Evolutionary conservation across 169 alveolate species (phyloP).

Genomic region (Eimeria mitis): DNA sequence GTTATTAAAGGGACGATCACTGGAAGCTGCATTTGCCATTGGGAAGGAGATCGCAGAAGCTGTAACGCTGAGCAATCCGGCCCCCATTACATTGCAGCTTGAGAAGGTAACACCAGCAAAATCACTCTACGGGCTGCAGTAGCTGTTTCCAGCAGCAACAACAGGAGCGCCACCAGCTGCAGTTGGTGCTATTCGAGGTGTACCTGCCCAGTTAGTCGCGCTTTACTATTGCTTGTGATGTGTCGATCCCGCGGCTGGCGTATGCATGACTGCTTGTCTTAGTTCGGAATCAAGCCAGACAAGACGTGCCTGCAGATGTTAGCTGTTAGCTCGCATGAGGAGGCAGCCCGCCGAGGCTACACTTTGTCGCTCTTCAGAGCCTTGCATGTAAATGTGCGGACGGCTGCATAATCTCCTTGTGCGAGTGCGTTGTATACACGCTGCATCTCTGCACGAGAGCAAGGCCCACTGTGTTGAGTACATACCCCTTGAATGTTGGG

Average conservation of each 20-base stretch:
- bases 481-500: neutral
- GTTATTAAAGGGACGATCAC: conserved; percentile 77
- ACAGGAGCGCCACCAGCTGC: neutral
- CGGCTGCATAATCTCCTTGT: neutral
- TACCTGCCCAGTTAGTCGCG: neutral
- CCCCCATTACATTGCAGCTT: conserved; percentile 83
- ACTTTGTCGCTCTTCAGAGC: too few relatives aligned
- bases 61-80: conserved; percentile 80
- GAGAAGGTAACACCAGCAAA: conserved; percentile 76
- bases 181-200: neutral
- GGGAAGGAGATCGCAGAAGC: conserved; percentile 82
- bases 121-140: neutral
- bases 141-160: neutral
- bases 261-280: neutral
- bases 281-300: neutral
- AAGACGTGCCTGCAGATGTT: neutral
- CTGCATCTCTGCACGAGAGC: neutral
- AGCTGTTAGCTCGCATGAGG: neutral
- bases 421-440: neutral
- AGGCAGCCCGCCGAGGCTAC: neutral
- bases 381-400: neutral
- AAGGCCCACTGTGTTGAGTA: neutral
- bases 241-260: neutral
- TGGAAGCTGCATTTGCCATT: conserved; percentile 81
- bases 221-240: neutral